phyloP scores from a whole-genome alignment of 768 basidiomycete species.

The Lactarius trivialis region DNA sequence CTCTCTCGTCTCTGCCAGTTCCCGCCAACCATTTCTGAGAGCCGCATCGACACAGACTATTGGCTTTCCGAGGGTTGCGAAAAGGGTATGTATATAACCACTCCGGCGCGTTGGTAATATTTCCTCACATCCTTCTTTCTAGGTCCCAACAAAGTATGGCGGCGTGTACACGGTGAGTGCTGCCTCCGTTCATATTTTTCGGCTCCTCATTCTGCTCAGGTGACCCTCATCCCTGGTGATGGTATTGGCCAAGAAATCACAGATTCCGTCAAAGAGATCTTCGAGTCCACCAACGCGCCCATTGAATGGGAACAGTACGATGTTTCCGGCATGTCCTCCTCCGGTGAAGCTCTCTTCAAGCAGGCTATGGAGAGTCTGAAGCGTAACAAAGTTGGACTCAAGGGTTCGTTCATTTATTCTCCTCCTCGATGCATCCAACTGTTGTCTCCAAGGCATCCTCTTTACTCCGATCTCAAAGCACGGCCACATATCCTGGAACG shows the following conservation, averaged over 20 bases:
- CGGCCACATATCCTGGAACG: constrained; percentile 99
- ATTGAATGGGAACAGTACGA: constrained; percentile 99
- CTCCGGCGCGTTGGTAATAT: constrained; percentile 4
- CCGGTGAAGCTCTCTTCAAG: constrained; percentile 93
- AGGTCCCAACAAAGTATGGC: constrained; percentile 87
- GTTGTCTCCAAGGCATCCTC: constrained; percentile 67
- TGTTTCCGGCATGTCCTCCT: constrained; percentile 91
- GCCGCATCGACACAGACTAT: constrained; percentile 72
- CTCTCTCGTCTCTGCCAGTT: not conserved
- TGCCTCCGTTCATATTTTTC: constrained; percentile 9
- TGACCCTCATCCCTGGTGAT: constrained; percentile 96
- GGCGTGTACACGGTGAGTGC: constrained; percentile 79
- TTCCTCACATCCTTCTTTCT: constrained; percentile 17
- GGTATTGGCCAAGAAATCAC: constrained; percentile 97
- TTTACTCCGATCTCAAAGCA: constrained; percentile 96
- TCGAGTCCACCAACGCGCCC: constrained; percentile 94
- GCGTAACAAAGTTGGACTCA: constrained; percentile 95
- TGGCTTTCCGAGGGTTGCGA: constrained; percentile 68
- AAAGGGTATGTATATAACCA: constrained; percentile 50
- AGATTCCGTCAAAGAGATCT: constrained; percentile 98
- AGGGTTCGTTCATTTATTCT: constrained; percentile 48
- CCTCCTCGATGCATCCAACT: not conserved
- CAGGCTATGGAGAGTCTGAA: constrained; percentile 97
- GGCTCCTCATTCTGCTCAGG: constrained; percentile 40
- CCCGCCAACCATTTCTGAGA: constrained; percentile 32